Evolutionary conservation across 345 rosid species (phyloP), one percentile per base, ranked within the genome.

Genomic region (Pistacia integerrima): DNA sequence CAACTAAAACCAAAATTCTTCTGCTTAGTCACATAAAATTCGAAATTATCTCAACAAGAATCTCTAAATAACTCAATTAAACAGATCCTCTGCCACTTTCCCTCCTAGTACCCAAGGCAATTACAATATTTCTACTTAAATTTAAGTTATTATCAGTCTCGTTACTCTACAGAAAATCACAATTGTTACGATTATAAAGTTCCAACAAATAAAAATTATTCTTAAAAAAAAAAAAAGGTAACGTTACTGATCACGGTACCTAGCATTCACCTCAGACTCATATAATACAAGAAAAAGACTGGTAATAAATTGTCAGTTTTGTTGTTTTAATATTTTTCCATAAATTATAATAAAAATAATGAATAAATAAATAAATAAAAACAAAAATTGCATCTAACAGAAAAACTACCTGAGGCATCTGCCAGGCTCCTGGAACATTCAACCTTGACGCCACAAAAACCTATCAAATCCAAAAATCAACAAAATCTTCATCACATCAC

Each of bases 401-500:
- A 59, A 28, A 25, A 77, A 54, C 72, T 73, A 92, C 99, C 99
- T 96, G 99, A 78, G 98, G 98, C 99, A 96, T 96, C 89, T 96
- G 99, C 99, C 99, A 96, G 33, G 98, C 99, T 89, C 99, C 99
- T 0, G 98, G 99, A 82, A 96, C 98, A 84, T 96, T 96, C 84
- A 96, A 82, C 77, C 97, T 96, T 2, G 99, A 93, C 48, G 91
- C 99, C 82, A 96, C 98, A 83, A 96, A 96, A 25, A 96, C 87
- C 99, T 96, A 88, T 77, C 58, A 76, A 20, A 36, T 63, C 48
- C 17, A 11, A 6, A 70, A 71, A 74, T 58, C 28, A 77, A 69
- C 67, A 38, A n/a, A n/a, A 30, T 30, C 33, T 17, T 54, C 70
- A 66, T 16, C 44, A 55, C 62, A 49, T 22, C 36, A 67, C 57